Evolutionary conservation across 2,329 filamentous ascomycete genomes (phyloP).

Genomic region (Claviceps sp.): DNA sequence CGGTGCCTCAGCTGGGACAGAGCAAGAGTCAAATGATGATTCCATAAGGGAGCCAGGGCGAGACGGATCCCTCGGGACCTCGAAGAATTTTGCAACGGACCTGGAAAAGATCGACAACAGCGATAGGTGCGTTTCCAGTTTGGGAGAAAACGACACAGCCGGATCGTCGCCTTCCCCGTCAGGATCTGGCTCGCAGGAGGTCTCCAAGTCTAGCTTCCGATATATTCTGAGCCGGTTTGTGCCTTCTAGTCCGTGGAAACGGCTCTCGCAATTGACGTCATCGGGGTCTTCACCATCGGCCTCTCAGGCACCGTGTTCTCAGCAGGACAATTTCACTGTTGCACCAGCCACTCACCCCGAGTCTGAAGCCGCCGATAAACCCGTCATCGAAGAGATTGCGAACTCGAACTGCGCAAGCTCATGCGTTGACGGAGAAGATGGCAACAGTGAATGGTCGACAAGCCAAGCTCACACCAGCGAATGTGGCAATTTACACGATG

Average conservation of each 20-base stretch:
- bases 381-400: not conserved
- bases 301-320: not conserved
- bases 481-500: not conserved
- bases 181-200: not conserved
- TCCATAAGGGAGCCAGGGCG: not conserved
- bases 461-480: not conserved
- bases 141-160: not conserved
- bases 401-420: not conserved
- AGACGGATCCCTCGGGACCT: not conserved
- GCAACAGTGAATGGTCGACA: not conserved
- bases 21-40: not conserved
- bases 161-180: not conserved
- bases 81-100: not conserved
- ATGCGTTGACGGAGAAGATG: not conserved
- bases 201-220: conserved; percentile 11
- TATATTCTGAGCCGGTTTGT: conserved; percentile 12
- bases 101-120: not conserved
- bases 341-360: not conserved
- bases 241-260: conserved; percentile 14
- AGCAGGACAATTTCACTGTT: not conserved
- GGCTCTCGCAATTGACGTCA: conserved; percentile 8
- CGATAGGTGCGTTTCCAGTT: not conserved
- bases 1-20: not conserved
- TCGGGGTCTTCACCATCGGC: not conserved
- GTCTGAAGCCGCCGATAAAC: not conserved